Evolutionary conservation across 1,139 yeast species (phyloP).

Genomic region (Petasospora fabianii): DNA sequence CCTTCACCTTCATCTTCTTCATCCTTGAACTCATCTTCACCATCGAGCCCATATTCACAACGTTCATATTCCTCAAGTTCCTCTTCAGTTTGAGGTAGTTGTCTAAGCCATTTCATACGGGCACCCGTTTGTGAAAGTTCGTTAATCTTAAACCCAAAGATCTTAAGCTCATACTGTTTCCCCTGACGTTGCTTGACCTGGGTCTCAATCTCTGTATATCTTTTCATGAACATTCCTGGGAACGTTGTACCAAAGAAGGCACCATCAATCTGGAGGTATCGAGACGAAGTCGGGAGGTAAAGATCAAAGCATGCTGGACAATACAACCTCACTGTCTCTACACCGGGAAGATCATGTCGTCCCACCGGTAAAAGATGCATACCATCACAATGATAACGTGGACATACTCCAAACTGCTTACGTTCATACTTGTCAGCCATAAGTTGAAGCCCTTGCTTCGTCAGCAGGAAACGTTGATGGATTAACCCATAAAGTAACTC

Average conservation of each 20-base stretch:
- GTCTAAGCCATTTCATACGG: constrained; percentile 92
- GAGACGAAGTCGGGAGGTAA: constrained; percentile 79
- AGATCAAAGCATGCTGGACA: constrained; percentile 95
- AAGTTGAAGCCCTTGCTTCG: constrained; percentile 85
- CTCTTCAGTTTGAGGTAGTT: constrained; percentile 56
- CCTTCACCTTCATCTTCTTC: constrained; percentile 3
- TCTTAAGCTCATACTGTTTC: constrained; percentile 62
- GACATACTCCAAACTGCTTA: constrained; percentile 88
- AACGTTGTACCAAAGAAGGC: constrained; percentile 96
- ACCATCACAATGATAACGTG: constrained; percentile 87
- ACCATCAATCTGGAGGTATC: constrained; percentile 88
- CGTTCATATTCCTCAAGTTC: constrained; percentile 57
- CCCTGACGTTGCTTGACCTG: constrained; percentile 42
- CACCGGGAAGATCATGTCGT: constrained; percentile 84
- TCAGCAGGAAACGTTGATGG: constrained; percentile 86
- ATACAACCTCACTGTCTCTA: constrained; percentile 84
- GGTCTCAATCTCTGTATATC: constrained; percentile 77
- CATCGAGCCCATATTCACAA: constrained; percentile 46
- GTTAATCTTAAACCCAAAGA: constrained; percentile 84
- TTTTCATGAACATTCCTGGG: constrained; percentile 86
- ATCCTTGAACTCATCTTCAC: constrained; percentile 1
- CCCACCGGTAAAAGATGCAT: constrained; percentile 93
- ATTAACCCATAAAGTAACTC: constrained; percentile 89
- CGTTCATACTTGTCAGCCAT: constrained; percentile 96
- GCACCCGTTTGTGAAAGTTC: constrained; percentile 80